Base-by-base conservation (phyloP, 441 rosid species). In the Brassica hybrid region DNA sequence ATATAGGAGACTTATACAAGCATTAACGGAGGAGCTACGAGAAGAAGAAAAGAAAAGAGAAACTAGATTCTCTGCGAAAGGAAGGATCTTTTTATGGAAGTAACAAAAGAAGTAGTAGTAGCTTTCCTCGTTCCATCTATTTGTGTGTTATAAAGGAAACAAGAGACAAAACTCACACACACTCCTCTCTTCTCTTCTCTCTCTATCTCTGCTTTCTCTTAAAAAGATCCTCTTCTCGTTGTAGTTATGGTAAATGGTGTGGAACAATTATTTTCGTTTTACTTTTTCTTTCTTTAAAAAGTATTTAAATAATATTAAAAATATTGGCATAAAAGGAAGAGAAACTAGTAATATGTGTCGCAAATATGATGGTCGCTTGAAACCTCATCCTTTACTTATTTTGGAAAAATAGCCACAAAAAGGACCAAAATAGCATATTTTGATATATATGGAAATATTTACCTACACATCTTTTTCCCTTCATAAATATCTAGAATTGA, bases 331-430 rank as follows among this genome's bases (percentile, higher is more conserved):
- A 48, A 48, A 48, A 48, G 56, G 2, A 13, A 48, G 58, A 16
- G 10, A 2, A 52, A 36, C 68, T 67, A 72, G 77, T 68, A 60
- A 68, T 73, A 79, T 79, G 78, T 79, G 82, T 79, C 82, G 82
- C 16, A 68, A 73, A 79, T 68, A 62, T 73, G 78, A 79, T 73
- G 82, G 82, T 13, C 75, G 71, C 78, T 79, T 79, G 82, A 73
- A 81, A 81, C 74, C 80, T 77, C 78, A 72, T 73, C 78, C 58
- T 69, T 67, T 81, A 56, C 79, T 77, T 69, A 68, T 71, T 69
- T 74, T 56, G 71, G 74, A 67, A 67, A 67, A 73, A 52, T 14
- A 38, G 72, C 19, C 62, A 48, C 52, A 71, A 21, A 17, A 60
- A 59, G 13, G 60, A 67, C 73, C 80, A 67, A 71, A 80, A 76